phyloP scores from a whole-genome alignment of 768 basidiomycete genomes.

The Leccinum broughii region DNA sequence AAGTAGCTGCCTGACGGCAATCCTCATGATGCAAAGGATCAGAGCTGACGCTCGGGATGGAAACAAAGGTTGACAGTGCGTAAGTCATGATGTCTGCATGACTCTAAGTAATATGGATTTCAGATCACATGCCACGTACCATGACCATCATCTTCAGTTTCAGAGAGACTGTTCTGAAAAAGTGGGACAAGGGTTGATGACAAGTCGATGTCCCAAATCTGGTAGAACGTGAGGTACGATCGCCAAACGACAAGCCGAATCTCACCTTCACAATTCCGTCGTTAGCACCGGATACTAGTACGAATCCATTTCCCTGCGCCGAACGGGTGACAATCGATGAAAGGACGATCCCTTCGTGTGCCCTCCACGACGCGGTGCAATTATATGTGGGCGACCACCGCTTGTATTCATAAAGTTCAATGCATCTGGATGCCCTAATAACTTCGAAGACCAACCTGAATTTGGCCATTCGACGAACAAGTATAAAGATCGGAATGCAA shows the following conservation, averaged over 20 bases:
- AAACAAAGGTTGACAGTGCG: slow-evolving; percentile 81
- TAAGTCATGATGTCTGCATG: slow-evolving; percentile 67
- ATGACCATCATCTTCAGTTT: slow-evolving; percentile 21
- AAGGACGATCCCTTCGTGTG: slow-evolving; percentile 79
- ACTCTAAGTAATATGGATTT: slow-evolving; percentile 6
- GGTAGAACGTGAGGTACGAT: background rate
- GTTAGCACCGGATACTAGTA: slow-evolving; percentile 77
- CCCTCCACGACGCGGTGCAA: slow-evolving; percentile 79
- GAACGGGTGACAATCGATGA: slow-evolving; percentile 65
- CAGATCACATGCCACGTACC: slow-evolving; percentile 11
- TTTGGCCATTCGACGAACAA: slow-evolving; percentile 62
- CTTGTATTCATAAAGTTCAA: slow-evolving; percentile 35
- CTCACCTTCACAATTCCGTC: slow-evolving; percentile 82
- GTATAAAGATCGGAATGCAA: slow-evolving; percentile 66
- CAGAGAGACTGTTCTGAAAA: slow-evolving; percentile 5
- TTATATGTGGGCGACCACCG: slow-evolving; percentile 85
- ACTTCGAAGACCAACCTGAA: slow-evolving; percentile 52
- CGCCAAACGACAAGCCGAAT: background rate
- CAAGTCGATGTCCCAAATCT: slow-evolving; percentile 59
- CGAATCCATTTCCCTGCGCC: slow-evolving; percentile 21
- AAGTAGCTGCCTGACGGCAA: slow-evolving; percentile 92
- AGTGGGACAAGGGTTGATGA: slow-evolving; percentile 9
- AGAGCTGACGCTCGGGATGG: slow-evolving; percentile 84
- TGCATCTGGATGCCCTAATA: background rate
- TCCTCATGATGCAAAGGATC: slow-evolving; percentile 69